These are phyloP conservation scores for Wickerhamomyces silvicola DNA, from an alignment of 805 yeast species.

Conservation along the genomic window DNA sequence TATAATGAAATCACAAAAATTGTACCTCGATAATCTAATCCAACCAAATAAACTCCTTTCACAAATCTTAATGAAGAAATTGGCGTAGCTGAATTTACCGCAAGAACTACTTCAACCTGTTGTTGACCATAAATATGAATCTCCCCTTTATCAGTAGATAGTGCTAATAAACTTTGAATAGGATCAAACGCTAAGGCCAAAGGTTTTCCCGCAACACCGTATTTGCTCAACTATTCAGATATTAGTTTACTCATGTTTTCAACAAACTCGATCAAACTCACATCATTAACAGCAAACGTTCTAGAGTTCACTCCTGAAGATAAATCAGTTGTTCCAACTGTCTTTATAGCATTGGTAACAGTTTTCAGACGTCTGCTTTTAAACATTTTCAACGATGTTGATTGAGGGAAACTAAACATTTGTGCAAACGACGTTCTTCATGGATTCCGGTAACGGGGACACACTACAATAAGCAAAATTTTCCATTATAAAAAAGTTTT, in stretches of 20 bases:
- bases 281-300: constrained; percentile 26
- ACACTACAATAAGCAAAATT: no score
- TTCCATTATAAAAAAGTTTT: no score
- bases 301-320: constrained; percentile 25
- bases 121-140: constrained; percentile 81
- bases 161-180: constrained; percentile 77
- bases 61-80: constrained; percentile 58
- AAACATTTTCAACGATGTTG: constrained; percentile 23
- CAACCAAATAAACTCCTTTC: constrained; percentile 76
- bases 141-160: constrained; percentile 64
- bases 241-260: neutral
- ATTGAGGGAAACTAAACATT: neutral
- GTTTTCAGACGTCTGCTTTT: constrained; percentile 26
- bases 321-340: constrained; percentile 21
- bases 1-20: constrained; percentile 67
- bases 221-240: constrained; percentile 22
- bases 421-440: no score
- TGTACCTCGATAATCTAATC: constrained; percentile 53
- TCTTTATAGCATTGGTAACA: constrained; percentile 28
- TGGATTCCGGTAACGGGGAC: no score
- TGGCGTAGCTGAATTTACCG: constrained; percentile 41
- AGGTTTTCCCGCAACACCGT: constrained; percentile 62
- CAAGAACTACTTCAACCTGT: constrained; percentile 65
- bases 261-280: constrained; percentile 9
- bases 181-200: constrained; percentile 77